Conservation (phyloP, 768 basidiomycete genomes). For the Lactifluus piperatus region DNA sequence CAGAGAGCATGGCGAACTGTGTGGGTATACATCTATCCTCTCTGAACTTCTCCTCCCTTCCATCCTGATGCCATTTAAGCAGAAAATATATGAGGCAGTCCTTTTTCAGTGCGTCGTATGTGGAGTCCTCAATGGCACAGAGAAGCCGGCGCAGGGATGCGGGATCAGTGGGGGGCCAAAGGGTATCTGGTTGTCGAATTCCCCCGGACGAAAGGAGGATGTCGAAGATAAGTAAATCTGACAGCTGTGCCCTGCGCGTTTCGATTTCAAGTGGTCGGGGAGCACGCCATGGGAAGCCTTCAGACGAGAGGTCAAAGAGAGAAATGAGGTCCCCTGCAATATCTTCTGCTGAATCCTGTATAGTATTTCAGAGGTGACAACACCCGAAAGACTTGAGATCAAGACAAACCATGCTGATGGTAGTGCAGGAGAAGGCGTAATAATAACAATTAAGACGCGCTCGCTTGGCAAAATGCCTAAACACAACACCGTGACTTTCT, state of each 20-base stretch:
- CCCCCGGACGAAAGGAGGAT: conserved; percentile 59
- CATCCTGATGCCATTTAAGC: conserved; percentile 70
- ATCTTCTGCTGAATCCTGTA: conserved; percentile 7
- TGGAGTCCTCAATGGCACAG: conserved; percentile 47
- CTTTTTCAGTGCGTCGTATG: conserved; percentile 70
- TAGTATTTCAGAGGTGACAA: not conserved
- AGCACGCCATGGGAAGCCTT: conserved; percentile 51
- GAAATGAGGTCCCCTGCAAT: conserved; percentile 12
- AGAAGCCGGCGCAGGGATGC: conserved; percentile 48
- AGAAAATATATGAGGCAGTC: conserved; percentile 76
- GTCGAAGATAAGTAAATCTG: conserved; percentile 64
- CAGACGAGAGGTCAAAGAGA: conserved; percentile 44
- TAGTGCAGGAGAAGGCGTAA: not conserved
- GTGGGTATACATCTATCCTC: conserved; percentile 58
- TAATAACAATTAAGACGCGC: not conserved
- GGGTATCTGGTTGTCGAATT: conserved; percentile 45
- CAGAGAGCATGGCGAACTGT: conserved; percentile 66
- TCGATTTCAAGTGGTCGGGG: conserved; percentile 49
- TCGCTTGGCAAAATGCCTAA: too few relatives aligned
- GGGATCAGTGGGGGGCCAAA: conserved; percentile 61
- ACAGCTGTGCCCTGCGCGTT: conserved; percentile 49
- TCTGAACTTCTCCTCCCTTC: conserved; percentile 43
- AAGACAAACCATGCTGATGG: conserved; percentile 4
- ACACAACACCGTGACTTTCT: not conserved
- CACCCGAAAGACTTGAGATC: not conserved